Conservation (phyloP, 2,329 filamentous ascomycete species). For the Colletotrichum lini region DNA sequence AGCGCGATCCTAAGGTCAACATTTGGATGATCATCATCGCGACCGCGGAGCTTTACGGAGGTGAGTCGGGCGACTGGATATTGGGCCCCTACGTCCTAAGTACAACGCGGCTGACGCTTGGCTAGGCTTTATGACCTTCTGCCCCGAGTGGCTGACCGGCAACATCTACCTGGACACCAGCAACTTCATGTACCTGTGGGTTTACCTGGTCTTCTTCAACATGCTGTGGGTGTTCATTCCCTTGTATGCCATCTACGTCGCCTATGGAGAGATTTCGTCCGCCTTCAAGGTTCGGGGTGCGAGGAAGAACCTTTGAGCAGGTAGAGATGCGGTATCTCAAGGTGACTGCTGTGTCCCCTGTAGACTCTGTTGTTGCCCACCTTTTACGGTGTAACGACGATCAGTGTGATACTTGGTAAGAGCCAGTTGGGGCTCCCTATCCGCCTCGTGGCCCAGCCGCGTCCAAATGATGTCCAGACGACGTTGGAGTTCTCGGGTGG, state of each 20-base stretch:
- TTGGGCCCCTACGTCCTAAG: no score
- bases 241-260: slow-evolving; percentile 70
- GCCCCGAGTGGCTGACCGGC: slow-evolving; percentile 76
- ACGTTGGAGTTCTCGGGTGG: no score
- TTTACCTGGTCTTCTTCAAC: slow-evolving; percentile 80
- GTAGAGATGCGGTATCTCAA: slow-evolving; percentile 11
- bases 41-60: slow-evolving; percentile 77
- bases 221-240: slow-evolving; percentile 77
- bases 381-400: no score
- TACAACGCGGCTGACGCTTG: neutral
- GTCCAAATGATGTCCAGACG: no score
- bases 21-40: slow-evolving; percentile 76
- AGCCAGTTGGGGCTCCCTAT: no score
- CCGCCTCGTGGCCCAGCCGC: no score
- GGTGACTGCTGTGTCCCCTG: neutral
- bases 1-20: slow-evolving; percentile 67
- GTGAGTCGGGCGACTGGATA: slow-evolving; percentile 52
- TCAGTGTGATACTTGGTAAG: no score
- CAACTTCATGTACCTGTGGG: slow-evolving; percentile 79
- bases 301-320: slow-evolving; percentile 48
- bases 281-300: slow-evolving; percentile 60
- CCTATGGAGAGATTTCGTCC: slow-evolving; percentile 67
- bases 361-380: no score
- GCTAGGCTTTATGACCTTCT: slow-evolving; percentile 78
- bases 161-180: slow-evolving; percentile 74